A percentile compares a stretch with the other conserved stretches of the same genome.
Conservation (phyloP, 2,329 filamentous ascomycete genomes). For the Epichloe elymi region DNA sequence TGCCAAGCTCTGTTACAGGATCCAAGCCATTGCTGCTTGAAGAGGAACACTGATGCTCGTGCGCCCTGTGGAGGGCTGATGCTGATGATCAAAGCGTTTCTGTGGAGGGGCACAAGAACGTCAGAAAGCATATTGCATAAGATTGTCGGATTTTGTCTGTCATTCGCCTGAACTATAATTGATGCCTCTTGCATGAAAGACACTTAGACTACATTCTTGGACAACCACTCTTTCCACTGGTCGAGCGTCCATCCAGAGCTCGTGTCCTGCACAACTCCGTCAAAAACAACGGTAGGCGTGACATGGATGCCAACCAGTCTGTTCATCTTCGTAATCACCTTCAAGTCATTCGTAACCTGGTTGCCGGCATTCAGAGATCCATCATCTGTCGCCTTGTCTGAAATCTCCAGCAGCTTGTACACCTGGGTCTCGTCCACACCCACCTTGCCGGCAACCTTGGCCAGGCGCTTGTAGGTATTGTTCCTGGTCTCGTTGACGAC, state of each 20-base stretch:
- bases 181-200: too few relatives aligned
- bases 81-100: too few relatives aligned
- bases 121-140: too few relatives aligned
- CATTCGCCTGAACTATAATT: too few relatives aligned
- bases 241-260: constrained; percentile 64
- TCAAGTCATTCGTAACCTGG: constrained; percentile 70
- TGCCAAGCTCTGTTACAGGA: too few relatives aligned
- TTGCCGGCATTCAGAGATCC: constrained; percentile 69
- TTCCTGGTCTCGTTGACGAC: constrained; percentile 79
- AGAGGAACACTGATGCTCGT: too few relatives aligned
- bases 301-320: constrained; percentile 76
- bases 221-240: constrained; percentile 79
- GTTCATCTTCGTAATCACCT: constrained; percentile 68
- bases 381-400: constrained; percentile 51
- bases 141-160: too few relatives aligned
- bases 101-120: too few relatives aligned
- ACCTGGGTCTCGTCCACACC: constrained; percentile 61
- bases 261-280: constrained; percentile 73
- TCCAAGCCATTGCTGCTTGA: too few relatives aligned
- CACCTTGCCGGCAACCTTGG: constrained; percentile 54
- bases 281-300: constrained; percentile 78
- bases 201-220: constrained; percentile 31
- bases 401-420: constrained; percentile 54
- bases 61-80: too few relatives aligned
- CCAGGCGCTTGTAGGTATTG: constrained; percentile 66